These are phyloP conservation scores for Rhinocladiella mackenziei DNA, from an alignment of 2,329 filamentous ascomycete genomes.

Conservation along the genomic window DNA sequence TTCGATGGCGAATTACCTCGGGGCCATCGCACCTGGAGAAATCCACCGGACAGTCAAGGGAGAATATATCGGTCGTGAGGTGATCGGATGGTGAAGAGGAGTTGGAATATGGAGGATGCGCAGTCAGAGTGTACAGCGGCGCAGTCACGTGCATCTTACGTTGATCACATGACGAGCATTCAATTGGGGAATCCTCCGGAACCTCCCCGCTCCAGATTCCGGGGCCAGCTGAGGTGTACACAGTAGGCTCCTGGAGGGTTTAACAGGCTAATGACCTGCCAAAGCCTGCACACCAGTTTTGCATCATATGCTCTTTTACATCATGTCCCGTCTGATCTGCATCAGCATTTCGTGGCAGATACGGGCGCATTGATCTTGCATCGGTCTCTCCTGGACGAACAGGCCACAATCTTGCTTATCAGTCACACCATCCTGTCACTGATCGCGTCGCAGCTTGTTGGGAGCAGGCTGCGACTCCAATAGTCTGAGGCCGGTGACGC, in stretches of 20 bases:
- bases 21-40: slow-evolving; percentile 6
- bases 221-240: no score
- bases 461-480: no score
- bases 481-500: slow-evolving; percentile 15
- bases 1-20: background rate
- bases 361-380: background rate
- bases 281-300: background rate
- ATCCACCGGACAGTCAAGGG: slow-evolving; percentile 1
- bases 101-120: background rate
- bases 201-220: no score
- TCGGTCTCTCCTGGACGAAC: background rate
- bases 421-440: slow-evolving; percentile 4
- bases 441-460: slow-evolving; percentile 9
- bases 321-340: background rate
- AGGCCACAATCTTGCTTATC: slow-evolving; percentile 5
- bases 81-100: slow-evolving; percentile 2
- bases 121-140: no score
- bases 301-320: slow-evolving; percentile 5
- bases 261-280: no score
- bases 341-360: background rate
- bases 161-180: no score
- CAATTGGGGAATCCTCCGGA: no score
- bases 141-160: background rate
- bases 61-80: slow-evolving; percentile 21
- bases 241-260: no score